Conservation (phyloP, 176 grass and related monocot species). For the Otatea glauca region DNA sequence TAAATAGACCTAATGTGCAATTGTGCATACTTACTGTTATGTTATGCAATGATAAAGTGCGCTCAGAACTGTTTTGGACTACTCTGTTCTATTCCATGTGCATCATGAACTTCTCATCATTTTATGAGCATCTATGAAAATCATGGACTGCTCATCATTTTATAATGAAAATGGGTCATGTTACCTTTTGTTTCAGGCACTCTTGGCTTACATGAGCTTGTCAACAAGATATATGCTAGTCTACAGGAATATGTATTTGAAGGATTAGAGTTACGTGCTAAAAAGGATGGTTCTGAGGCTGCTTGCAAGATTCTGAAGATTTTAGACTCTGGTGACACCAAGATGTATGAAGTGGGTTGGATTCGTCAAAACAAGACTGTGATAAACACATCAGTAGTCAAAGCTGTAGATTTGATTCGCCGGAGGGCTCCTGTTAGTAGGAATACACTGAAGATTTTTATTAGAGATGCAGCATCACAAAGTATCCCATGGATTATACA, state of each 20-base stretch:
- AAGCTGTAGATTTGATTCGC: slow-evolving; percentile 67
- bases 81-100: not conserved
- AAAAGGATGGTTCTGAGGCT: slow-evolving; percentile 57
- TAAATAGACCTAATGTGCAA: not conserved
- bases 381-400: slow-evolving; percentile 56
- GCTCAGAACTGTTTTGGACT: not conserved
- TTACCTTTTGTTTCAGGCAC: slow-evolving; percentile 61
- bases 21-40: not conserved
- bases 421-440: slow-evolving; percentile 66
- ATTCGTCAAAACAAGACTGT: slow-evolving; percentile 57
- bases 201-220: slow-evolving; percentile 62
- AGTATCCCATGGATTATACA: slow-evolving; percentile 74
- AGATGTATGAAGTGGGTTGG: slow-evolving; percentile 76
- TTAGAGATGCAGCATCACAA: slow-evolving; percentile 69
- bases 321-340: slow-evolving; percentile 55
- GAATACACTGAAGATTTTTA: slow-evolving; percentile 68
- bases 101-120: slow-evolving; percentile 8
- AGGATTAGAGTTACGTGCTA: slow-evolving; percentile 72
- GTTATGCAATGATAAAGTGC: not conserved
- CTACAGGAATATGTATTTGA: slow-evolving; percentile 77
- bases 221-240: slow-evolving; percentile 64
- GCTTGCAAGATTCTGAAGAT: slow-evolving; percentile 77
- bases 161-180: slow-evolving; percentile 11
- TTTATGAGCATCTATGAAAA: slow-evolving; percentile 1
- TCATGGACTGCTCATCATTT: slow-evolving; percentile 18